Conservation (phyloP, 768 basidiomycete genomes). For the Multifurca ochricompacta region DNA sequence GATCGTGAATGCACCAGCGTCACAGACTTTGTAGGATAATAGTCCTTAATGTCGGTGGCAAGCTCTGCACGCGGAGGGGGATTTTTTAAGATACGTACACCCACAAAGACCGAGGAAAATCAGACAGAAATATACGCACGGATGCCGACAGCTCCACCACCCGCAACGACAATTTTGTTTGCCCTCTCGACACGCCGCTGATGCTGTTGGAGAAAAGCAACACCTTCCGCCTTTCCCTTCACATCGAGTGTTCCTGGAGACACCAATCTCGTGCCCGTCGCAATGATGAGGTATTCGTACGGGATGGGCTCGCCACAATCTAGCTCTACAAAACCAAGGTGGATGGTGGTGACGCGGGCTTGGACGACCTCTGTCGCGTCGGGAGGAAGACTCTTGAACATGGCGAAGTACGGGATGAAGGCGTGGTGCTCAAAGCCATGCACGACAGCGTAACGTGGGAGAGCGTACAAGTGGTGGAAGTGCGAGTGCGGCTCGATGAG, state of each 20-base stretch:
- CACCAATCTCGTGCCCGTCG: constrained; percentile 28
- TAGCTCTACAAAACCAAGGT: constrained; percentile 22
- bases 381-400: constrained; percentile 23
- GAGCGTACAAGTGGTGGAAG: constrained; percentile 31
- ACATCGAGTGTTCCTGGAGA: constrained; percentile 18
- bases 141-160: constrained; percentile 35
- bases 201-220: constrained; percentile 24
- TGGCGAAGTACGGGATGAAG: constrained; percentile 29
- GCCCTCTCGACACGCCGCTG: constrained; percentile 30
- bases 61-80: constrained; percentile 19
- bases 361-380: constrained; percentile 23
- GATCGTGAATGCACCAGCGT: constrained; percentile 26
- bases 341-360: constrained; percentile 20
- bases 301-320: constrained; percentile 23
- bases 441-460: constrained; percentile 28
- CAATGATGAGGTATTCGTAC: constrained; percentile 31
- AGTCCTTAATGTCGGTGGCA: constrained; percentile 24
- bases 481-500: constrained; percentile 32
- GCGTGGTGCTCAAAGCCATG: constrained; percentile 26
- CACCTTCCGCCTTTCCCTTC: constrained; percentile 24
- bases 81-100: neutral
- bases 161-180: constrained; percentile 29
- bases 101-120: neutral
- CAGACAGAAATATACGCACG: constrained; percentile 24
- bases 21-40: constrained; percentile 22